These are phyloP conservation scores for Ceratobasidium sp. DNA, from an alignment of 1,284 basidiomycete species.

Conservation along the genomic window DNA sequence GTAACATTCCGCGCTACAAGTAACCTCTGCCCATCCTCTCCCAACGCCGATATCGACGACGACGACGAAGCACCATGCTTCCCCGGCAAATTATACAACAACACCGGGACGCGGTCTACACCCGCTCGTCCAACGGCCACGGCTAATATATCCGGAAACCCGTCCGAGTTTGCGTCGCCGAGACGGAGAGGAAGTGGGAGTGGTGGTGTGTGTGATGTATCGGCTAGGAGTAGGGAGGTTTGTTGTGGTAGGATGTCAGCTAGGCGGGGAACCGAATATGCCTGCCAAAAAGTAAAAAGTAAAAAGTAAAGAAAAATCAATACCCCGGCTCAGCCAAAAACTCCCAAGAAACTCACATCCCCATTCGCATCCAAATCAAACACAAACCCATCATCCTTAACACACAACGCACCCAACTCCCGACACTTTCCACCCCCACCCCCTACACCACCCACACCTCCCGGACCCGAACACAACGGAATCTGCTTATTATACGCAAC, in stretches of 20 bases:
- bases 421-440: constrained; percentile 76
- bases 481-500: constrained; percentile 96
- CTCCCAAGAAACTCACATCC: constrained; percentile 13
- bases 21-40: too few species aligned
- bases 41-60: too few species aligned
- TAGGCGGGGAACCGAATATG: constrained; percentile 68
- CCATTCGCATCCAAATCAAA: constrained; percentile 73
- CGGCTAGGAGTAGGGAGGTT: constrained; percentile 74
- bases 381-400: constrained; percentile 81
- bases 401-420: constrained; percentile 83
- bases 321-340: too few species aligned
- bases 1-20: constrained; percentile 14
- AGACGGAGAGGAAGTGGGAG: constrained; percentile 84
- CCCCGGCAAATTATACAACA: constrained; percentile 19
- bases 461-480: constrained; percentile 71
- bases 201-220: constrained; percentile 71
- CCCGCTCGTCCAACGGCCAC: constrained; percentile 66
- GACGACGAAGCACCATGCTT: neutral
- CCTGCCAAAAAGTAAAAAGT: constrained; percentile 6
- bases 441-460: constrained; percentile 56
- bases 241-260: constrained; percentile 67
- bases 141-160: constrained; percentile 90
- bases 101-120: constrained; percentile 50
- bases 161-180: constrained; percentile 94
- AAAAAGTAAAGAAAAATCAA: too few species aligned